These are phyloP conservation scores for Catharanthus roseus DNA, from an alignment of 257 asterid species.

Conservation along the genomic window DNA sequence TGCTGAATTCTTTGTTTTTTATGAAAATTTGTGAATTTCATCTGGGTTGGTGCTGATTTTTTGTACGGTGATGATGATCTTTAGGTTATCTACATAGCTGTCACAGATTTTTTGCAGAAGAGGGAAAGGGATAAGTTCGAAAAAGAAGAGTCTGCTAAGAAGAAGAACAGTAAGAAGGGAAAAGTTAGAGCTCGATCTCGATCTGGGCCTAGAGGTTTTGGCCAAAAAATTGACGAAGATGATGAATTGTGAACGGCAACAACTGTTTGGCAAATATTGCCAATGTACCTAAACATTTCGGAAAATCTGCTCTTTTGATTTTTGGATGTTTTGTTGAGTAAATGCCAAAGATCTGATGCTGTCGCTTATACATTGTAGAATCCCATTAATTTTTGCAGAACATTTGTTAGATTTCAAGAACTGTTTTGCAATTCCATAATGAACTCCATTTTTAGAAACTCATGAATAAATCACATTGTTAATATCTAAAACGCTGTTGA, in stretches of 20 bases:
- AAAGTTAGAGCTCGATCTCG: slow-evolving; percentile 39
- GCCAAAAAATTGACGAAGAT: slow-evolving; percentile 51
- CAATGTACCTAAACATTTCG: not conserved
- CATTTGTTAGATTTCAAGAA: not conserved
- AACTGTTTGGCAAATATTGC: not conserved
- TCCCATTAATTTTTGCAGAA: not conserved
- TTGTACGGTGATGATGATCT: not conserved
- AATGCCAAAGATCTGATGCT: too few species aligned
- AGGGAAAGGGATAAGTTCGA: slow-evolving; percentile 73
- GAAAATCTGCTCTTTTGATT: too few species aligned
- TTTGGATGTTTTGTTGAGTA: too few species aligned
- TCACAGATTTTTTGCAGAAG: slow-evolving; percentile 78
- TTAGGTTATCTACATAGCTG: slow-evolving; percentile 78
- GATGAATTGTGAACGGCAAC: slow-evolving; percentile 12
- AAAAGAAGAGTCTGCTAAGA: slow-evolving; percentile 68
- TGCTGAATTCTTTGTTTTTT: not conserved
- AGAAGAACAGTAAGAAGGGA: slow-evolving; percentile 50
- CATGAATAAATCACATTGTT: too few species aligned
- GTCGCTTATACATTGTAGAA: not conserved
- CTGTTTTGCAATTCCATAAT: not conserved
- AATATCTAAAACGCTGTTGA: too few species aligned
- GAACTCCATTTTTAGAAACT: not conserved
- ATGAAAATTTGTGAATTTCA: slow-evolving; percentile 9
- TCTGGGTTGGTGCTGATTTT: slow-evolving; percentile 21
- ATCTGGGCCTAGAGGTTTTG: slow-evolving; percentile 82